Evolutionary conservation across 495 filamentous ascomycete genomes (phyloP).

Genomic region (Tuber brumale): DNA sequence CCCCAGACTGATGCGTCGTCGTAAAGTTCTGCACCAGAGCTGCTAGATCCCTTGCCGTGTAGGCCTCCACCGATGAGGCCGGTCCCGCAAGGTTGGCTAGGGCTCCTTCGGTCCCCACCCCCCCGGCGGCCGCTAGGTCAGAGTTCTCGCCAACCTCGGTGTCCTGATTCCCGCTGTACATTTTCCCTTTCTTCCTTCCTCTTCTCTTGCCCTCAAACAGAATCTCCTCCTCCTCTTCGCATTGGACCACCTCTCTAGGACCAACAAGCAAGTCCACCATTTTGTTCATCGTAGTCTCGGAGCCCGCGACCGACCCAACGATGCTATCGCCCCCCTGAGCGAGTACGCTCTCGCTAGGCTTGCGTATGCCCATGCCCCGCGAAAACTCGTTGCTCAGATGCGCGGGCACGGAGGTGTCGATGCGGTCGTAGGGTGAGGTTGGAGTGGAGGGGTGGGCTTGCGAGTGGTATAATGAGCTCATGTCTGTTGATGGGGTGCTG

Average conservation of each 20-base stretch:
- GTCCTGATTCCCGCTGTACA: slow-evolving; percentile 3
- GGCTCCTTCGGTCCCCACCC: slow-evolving; percentile 7
- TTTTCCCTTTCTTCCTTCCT: slow-evolving; percentile 13
- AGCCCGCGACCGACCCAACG: slow-evolving; percentile 35
- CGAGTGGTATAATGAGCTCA: slow-evolving; percentile 35
- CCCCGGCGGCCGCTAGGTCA: no score
- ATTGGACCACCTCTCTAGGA: slow-evolving; percentile 11
- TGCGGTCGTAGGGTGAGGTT: slow-evolving; percentile 18
- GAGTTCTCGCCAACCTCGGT: no score
- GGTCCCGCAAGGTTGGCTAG: neutral
- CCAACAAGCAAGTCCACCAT: slow-evolving; percentile 65
- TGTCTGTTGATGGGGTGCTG: slow-evolving; percentile 38
- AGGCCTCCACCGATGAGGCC: slow-evolving; percentile 14
- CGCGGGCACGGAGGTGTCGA: slow-evolving; percentile 19
- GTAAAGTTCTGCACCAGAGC: slow-evolving; percentile 32
- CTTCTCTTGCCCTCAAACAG: slow-evolving; percentile 33
- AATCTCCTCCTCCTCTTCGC: slow-evolving; percentile 43
- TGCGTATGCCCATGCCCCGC: slow-evolving; percentile 24
- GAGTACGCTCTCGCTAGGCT: slow-evolving; percentile 32
- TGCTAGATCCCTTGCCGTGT: slow-evolving; percentile 32
- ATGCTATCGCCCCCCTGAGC: slow-evolving; percentile 40
- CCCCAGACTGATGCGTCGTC: slow-evolving; percentile 18
- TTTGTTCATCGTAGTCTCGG: slow-evolving; percentile 49
- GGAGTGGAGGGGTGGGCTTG: slow-evolving; percentile 22
- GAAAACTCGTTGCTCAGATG: slow-evolving; percentile 23